Percentiles rank a stretch among this genome's conserved stretches.
phyloP scores from a whole-genome alignment of 768 basidiomycete species.

The Leucocoprinus birnbaumii region DNA sequence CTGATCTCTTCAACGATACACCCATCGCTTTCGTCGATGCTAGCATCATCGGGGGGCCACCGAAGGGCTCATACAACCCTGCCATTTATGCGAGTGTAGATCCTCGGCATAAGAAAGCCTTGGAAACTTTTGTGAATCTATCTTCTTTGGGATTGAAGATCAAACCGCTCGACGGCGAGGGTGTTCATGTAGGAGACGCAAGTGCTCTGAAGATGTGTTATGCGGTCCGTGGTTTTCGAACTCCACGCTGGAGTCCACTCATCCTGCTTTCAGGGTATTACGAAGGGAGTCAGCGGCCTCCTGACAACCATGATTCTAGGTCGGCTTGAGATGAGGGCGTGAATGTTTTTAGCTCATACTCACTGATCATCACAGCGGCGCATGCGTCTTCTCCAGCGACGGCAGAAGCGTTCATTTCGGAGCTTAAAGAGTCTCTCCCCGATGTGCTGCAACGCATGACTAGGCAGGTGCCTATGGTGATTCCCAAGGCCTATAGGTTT shows the following conservation, averaged over 20 bases:
- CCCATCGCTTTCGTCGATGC: conserved; percentile 50
- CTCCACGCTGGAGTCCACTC: background rate
- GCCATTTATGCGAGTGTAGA: conserved; percentile 54
- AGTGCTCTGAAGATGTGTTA: conserved; percentile 67
- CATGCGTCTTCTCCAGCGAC: conserved; percentile 59
- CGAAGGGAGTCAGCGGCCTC: conserved; percentile 51
- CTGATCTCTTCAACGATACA: conserved; percentile 33
- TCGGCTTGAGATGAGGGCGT: conserved; percentile 19
- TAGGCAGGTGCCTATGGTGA: conserved; percentile 40
- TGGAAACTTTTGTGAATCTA: conserved; percentile 37
- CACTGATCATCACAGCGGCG: conserved; percentile 43
- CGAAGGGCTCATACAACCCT: conserved; percentile 44
- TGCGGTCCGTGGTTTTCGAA: conserved; percentile 36
- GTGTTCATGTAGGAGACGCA: conserved; percentile 50
- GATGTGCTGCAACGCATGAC: conserved; percentile 36
- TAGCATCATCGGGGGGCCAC: conserved; percentile 56
- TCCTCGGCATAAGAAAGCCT: conserved; percentile 25
- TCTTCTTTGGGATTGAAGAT: conserved; percentile 43
- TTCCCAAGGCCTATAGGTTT: conserved; percentile 64
- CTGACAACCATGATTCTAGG: conserved; percentile 56
- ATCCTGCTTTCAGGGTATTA: conserved; percentile 41
- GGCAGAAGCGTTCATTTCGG: conserved; percentile 50
- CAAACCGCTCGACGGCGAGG: conserved; percentile 42
- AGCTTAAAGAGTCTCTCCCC: conserved; percentile 46
- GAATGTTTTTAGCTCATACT: background rate